Percentiles rank a stretch among this genome's conserved stretches.
These are phyloP conservation scores for Stephania japonica DNA, from an alignment of 164 flowering plant genomes.

Conservation along the genomic window DNA sequence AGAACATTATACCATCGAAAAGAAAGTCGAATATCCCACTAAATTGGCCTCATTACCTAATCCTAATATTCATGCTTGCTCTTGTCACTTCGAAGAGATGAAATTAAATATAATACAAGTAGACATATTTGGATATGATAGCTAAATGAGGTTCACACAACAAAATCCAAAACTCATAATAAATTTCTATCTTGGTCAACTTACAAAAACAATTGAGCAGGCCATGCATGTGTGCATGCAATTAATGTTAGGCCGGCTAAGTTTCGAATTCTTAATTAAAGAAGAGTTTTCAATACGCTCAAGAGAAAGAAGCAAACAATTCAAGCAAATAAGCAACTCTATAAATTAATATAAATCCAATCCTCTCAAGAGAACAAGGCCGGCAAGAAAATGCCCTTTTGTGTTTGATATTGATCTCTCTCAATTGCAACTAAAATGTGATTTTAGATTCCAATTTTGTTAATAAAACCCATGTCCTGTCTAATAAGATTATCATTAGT, in stretches of 20 bases:
- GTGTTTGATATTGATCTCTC: conserved; percentile 9
- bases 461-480: neutral
- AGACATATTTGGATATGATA: neutral
- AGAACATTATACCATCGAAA: too few relatives aligned
- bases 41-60: too few relatives aligned
- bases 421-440: neutral
- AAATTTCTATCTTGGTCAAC: neutral
- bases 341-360: neutral
- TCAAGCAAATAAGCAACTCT: neutral
- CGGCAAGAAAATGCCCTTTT: conserved; percentile 5
- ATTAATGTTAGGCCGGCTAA: neutral
- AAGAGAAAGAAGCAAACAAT: neutral
- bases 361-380: conserved; percentile 6
- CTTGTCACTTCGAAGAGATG: too few relatives aligned
- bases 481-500: neutral
- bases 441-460: neutral
- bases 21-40: too few relatives aligned
- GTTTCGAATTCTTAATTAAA: too few relatives aligned
- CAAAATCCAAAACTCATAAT: neutral
- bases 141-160: neutral
- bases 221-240: neutral
- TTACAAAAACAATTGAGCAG: neutral
- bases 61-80: too few relatives aligned
- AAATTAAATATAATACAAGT: too few relatives aligned
- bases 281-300: neutral